Percentiles rank a stretch among this genome's conserved stretches.
Conservation (phyloP, 2,329 filamentous ascomycete species). For the Tolypocladium pustulatum region DNA sequence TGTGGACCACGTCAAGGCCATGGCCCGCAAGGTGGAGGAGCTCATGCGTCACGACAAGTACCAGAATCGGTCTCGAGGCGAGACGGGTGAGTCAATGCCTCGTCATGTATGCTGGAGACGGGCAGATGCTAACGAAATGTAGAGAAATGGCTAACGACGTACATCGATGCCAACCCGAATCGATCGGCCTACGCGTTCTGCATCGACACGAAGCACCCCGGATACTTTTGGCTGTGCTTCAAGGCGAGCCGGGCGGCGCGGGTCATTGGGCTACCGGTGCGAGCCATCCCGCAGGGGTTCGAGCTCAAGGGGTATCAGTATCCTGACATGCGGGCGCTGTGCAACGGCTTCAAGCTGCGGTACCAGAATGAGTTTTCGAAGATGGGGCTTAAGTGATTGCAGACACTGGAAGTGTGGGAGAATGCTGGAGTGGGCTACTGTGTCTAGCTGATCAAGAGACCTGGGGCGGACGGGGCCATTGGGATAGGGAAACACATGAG, state of each 20-base stretch:
- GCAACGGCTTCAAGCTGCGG: conserved; percentile 92
- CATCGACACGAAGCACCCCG: conserved; percentile 81
- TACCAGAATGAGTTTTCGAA: conserved; percentile 57
- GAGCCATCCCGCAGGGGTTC: conserved; percentile 86
- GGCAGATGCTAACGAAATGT: conserved; percentile 11
- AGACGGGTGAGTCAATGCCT: conserved; percentile 62
- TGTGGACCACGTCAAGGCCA: conserved; percentile 92
- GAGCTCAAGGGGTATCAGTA: conserved; percentile 83
- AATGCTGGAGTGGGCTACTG: background rate
- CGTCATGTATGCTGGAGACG: background rate
- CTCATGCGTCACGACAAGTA: conserved; percentile 93
- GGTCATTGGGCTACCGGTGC: conserved; percentile 73
- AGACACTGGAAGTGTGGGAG: background rate
- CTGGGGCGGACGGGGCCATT: background rate
- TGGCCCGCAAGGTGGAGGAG: conserved; percentile 96
- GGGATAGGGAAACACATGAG: background rate
- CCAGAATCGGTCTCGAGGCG: conserved; percentile 66
- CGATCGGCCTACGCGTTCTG: conserved; percentile 94
- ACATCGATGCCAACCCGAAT: conserved; percentile 90
- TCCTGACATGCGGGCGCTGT: conserved; percentile 87
- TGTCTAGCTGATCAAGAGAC: background rate
- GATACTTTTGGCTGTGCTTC: conserved; percentile 94
- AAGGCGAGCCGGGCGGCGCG: conserved; percentile 71
- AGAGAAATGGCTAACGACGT: conserved; percentile 95
- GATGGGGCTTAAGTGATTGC: conserved; percentile 30